A percentile compares a stretch with the other conserved stretches of the same genome.
Conservation (phyloP, 208 protist genomes). For the Polymyxa betae region DNA sequence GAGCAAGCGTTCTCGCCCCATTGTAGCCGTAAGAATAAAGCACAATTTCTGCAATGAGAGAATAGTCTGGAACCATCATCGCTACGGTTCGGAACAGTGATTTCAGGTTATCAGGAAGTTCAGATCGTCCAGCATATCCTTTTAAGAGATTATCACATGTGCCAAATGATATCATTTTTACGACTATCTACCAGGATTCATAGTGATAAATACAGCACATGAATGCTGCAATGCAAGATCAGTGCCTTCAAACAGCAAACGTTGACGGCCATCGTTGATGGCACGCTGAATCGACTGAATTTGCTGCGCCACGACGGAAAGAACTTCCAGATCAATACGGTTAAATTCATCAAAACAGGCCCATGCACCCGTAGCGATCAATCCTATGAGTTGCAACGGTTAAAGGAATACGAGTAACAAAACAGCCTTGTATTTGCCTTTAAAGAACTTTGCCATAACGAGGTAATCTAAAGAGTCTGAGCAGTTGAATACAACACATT, state of each 20-base stretch:
- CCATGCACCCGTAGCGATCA: slow-evolving; percentile 69
- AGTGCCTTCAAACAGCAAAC: slow-evolving; percentile 71
- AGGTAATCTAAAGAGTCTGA: slow-evolving; percentile 83
- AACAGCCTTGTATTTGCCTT: slow-evolving; percentile 48
- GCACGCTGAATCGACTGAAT: slow-evolving; percentile 70
- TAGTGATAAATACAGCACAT: slow-evolving; percentile 77
- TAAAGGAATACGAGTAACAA: neutral
- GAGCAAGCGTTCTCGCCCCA: slow-evolving; percentile 86
- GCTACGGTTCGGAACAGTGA: slow-evolving; percentile 76
- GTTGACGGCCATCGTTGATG: slow-evolving; percentile 61
- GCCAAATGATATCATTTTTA: neutral
- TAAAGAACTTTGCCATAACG: slow-evolving; percentile 58
- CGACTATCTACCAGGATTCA: slow-evolving; percentile 89
- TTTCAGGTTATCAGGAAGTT: slow-evolving; percentile 95
- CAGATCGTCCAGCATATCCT: slow-evolving; percentile 90
- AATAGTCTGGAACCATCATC: slow-evolving; percentile 97
- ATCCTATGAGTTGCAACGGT: slow-evolving; percentile 42
- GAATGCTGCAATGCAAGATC: slow-evolving; percentile 72
- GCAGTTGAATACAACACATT: slow-evolving; percentile 96
- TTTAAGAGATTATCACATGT: neutral
- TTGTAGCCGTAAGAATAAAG: slow-evolving; percentile 96
- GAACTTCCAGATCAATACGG: slow-evolving; percentile 71
- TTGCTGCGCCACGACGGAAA: slow-evolving; percentile 73
- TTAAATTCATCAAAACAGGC: slow-evolving; percentile 82
- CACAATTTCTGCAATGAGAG: slow-evolving; percentile 95